A percentile compares a stretch with the other conserved stretches of the same genome.
Conservation (phyloP, 2,329 filamentous ascomycete genomes). For the Claviceps sp. region DNA sequence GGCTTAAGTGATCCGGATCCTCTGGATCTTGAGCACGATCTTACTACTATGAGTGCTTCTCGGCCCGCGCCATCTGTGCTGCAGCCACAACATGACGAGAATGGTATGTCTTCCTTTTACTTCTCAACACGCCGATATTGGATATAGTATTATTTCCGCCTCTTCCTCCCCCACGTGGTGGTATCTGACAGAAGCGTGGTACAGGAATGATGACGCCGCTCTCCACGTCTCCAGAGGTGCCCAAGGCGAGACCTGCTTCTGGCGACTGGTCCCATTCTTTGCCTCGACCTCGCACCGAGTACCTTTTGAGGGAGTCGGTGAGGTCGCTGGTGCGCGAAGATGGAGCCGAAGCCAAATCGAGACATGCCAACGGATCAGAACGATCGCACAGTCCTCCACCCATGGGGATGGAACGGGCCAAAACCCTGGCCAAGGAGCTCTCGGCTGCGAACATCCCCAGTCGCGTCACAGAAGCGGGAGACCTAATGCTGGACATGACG, state of each 20-base stretch:
- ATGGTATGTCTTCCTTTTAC: conserved; percentile 14
- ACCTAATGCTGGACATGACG: conserved; percentile 96
- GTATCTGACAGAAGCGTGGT: too few species aligned
- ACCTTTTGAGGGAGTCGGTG: conserved; percentile 35
- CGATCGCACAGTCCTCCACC: conserved; percentile 68
- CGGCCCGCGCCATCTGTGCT: conserved; percentile 34
- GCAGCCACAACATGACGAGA: conserved; percentile 14
- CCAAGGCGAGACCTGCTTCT: conserved; percentile 30
- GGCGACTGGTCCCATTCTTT: conserved; percentile 36
- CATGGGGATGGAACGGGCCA: conserved; percentile 65
- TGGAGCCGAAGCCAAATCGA: conserved; percentile 24
- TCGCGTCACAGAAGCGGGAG: conserved; percentile 80
- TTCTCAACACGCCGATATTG: too few species aligned
- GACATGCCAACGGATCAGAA: conserved; percentile 27
- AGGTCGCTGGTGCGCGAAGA: conserved; percentile 23
- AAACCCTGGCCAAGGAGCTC: conserved; percentile 73
- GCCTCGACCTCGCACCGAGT: conserved; percentile 39
- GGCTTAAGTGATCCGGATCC: conserved; percentile 54
- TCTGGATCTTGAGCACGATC: conserved; percentile 46
- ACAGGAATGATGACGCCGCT: conserved; percentile 38
- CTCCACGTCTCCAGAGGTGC: conserved; percentile 38
- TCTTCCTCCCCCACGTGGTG: too few species aligned
- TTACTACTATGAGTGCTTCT: conserved; percentile 14
- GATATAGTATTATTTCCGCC: too few species aligned
- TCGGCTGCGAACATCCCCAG: conserved; percentile 85